phyloP scores from a whole-genome alignment of 225 moss, liverwort and hornwort species.

The Physcomitrellopsis africana region DNA sequence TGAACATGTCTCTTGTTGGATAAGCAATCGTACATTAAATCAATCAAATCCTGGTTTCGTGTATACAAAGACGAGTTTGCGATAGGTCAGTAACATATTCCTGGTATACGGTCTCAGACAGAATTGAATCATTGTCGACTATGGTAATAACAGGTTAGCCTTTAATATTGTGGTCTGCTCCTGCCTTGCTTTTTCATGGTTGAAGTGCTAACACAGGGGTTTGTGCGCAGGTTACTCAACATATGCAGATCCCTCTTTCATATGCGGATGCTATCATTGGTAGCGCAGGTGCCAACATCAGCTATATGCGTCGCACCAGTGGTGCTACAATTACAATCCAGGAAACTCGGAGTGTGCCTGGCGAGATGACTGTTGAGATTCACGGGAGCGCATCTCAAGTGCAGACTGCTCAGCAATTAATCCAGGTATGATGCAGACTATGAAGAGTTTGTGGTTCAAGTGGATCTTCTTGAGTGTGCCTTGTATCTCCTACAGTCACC shows the following conservation, averaged over 20 bases:
- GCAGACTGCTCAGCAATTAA: slow-evolving; percentile 96
- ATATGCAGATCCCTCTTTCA: slow-evolving; percentile 99
- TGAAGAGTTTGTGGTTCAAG: slow-evolving; percentile 16
- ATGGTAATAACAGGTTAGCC: background rate
- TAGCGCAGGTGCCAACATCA: slow-evolving; percentile 94
- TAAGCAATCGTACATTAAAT: background rate
- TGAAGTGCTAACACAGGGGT: slow-evolving; percentile 6
- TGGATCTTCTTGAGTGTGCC: slow-evolving; percentile 20
- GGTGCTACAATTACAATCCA: slow-evolving; percentile 98
- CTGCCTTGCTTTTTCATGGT: background rate
- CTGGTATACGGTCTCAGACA: background rate
- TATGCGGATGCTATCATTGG: slow-evolving; percentile 98
- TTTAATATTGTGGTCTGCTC: background rate
- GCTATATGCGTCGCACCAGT: slow-evolving; percentile 97
- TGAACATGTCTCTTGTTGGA: background rate
- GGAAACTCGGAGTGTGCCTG: slow-evolving; percentile 96
- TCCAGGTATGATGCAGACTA: slow-evolving; percentile 69
- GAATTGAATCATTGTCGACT: background rate
- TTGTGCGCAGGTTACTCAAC: slow-evolving; percentile 90
- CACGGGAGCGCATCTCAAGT: slow-evolving; percentile 99
- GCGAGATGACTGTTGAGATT: slow-evolving; percentile 99
- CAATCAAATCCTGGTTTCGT: background rate
- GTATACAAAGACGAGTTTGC: slow-evolving; percentile 11
- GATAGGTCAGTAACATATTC: background rate
- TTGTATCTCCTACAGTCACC: slow-evolving; percentile 6